These are phyloP conservation scores for Sutorius eximius DNA, from an alignment of 1,284 basidiomycete species.

Conservation along the genomic window DNA sequence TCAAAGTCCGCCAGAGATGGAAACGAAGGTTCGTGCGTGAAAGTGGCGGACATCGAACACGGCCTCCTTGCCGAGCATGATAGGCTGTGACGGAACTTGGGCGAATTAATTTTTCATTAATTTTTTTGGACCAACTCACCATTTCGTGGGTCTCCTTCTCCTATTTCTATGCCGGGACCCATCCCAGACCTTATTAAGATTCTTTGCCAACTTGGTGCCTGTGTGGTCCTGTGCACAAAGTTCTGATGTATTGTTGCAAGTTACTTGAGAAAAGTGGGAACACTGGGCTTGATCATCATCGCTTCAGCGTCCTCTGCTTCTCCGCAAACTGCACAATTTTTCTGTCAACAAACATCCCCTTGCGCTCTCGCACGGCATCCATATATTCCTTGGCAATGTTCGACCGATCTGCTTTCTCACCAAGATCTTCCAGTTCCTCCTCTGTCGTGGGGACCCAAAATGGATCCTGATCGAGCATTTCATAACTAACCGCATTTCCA, in stretches of 20 bases:
- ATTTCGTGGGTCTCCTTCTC: neutral
- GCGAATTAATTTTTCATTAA: neutral
- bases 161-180: neutral
- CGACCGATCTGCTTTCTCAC: slow-evolving; percentile 91
- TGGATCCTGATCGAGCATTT: slow-evolving; percentile 89
- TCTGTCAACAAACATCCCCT: slow-evolving; percentile 93
- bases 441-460: slow-evolving; percentile 99
- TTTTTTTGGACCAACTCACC: neutral
- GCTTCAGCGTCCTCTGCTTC: slow-evolving; percentile 95
- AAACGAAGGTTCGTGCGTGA: neutral
- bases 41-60: neutral
- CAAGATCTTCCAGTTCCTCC: slow-evolving; percentile 96
- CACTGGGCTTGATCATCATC: slow-evolving; percentile 38
- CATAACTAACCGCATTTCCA: slow-evolving; percentile 54
- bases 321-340: slow-evolving; percentile 94
- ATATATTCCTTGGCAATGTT: slow-evolving; percentile 96
- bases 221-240: neutral
- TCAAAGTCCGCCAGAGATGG: neutral
- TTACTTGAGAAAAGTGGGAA: neutral
- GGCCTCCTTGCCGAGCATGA: neutral
- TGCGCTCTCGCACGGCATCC: slow-evolving; percentile 87
- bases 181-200: neutral
- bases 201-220: too few relatives aligned
- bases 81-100: neutral
- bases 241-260: neutral